Evolutionary conservation across 768 basidiomycete genomes (phyloP), one percentile per base, ranked within the genome.

Genomic region (Leccinum broughii): DNA sequence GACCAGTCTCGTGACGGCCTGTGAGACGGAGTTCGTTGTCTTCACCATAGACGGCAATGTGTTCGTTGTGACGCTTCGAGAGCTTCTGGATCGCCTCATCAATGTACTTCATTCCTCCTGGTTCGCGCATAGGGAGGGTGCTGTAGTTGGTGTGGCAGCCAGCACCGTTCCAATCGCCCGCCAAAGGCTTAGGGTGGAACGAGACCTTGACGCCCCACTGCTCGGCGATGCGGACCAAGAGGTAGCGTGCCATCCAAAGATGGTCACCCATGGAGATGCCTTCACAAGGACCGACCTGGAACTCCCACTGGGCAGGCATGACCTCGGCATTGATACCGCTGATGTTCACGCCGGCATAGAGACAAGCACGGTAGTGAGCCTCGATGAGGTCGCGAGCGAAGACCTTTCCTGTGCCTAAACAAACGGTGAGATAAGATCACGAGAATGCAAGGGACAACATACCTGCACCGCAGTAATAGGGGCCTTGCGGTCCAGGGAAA

Each of bases 221-320:
- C 78, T 98, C 97, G 66, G 96, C 95, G 67, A 97, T 89, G 67
- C 97, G 92, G 72, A 93, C 76, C 69, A 98, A 88, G 67, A 99
- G 90, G 83, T 90, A 99, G 67, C 97, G 92, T 39, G 97, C 93
- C 86, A 98, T 94, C 94, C 95, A 97, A 68, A 99, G 88, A 78
- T 99, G 96, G 77, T 99, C 97, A 67, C 97, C 97, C 94, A 98
- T 96, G 61, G 89, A 82, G 76, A 98, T 98, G 57, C 97, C 97
- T 75, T 92, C 90, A 70, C 96, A 98, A 32, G 97, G 97, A 56
- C 97, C 96, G 67, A 99, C 94, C 78, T 99, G 97, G 90, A 96
- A 99, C 80, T 99, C 97, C 97, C 97, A 99, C 77, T 99, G 97
- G 58, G 95, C 88, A 15, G 97, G 96, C 96, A 98, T 98, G 62